phyloP scores from a whole-genome alignment of 129 eudicot species.

The Apium graveolens region DNA sequence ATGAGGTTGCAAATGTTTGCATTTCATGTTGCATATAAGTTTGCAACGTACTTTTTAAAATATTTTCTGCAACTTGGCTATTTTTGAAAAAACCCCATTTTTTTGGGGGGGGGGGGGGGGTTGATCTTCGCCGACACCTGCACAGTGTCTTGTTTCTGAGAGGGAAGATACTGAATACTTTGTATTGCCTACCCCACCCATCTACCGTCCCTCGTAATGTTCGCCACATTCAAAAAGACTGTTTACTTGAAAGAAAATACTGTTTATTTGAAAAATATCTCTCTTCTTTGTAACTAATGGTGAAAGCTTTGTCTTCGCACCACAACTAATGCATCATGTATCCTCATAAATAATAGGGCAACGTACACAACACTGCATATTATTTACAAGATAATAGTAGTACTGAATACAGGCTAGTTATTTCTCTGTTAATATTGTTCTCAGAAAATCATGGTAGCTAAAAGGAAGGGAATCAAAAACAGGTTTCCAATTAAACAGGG shows the following conservation, averaged over 20 bases:
- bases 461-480: neutral
- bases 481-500: conserved; percentile 7
- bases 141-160: neutral
- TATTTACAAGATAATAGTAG: neutral
- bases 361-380: neutral
- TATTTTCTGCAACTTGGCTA: no score
- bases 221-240: neutral
- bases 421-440: neutral
- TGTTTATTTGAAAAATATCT: neutral
- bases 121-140: neutral
- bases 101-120: neutral
- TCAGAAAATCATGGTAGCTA: neutral
- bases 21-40: no score
- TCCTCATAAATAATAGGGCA: neutral
- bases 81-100: no score
- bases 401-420: neutral
- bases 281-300: neutral
- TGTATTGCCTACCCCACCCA: neutral
- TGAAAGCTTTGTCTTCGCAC: neutral
- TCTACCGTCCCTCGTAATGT: neutral
- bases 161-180: neutral
- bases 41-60: no score
- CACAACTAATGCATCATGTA: neutral
- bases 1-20: no score
- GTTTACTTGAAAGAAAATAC: neutral